phyloP scores from a whole-genome alignment of 176 grass and related monocot genomes.

The Rhynchospora breviuscula region DNA sequence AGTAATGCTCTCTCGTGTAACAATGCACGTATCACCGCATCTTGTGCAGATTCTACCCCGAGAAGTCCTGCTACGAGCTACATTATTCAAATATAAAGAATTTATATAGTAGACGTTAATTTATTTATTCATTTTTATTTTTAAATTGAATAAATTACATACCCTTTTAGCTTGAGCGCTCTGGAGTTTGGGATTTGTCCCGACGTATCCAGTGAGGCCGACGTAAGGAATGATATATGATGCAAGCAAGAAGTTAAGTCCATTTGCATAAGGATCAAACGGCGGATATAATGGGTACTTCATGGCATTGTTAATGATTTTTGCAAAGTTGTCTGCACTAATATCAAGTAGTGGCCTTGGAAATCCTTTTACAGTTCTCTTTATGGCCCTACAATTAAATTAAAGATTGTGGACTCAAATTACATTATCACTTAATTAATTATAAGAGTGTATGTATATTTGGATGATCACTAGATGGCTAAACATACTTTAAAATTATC shows the following conservation, averaged over 20 bases:
- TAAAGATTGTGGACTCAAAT: background rate
- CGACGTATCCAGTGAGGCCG: constrained; percentile 79
- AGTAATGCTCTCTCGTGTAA: constrained; percentile 53
- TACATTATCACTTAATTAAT: background rate
- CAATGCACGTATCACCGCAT: constrained; percentile 63
- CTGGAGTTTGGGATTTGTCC: constrained; percentile 56
- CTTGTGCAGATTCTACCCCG: constrained; percentile 76
- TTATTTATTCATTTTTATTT: background rate
- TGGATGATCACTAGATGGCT: too few species aligned
- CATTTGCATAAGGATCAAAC: constrained; percentile 72
- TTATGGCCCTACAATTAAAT: constrained; percentile 52
- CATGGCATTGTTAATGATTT: constrained; percentile 50
- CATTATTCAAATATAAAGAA: background rate
- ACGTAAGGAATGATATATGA: constrained; percentile 77
- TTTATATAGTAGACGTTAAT: background rate
- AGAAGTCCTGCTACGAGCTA: constrained; percentile 70
- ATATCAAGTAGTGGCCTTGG: constrained; percentile 59
- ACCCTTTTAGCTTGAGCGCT: constrained; percentile 56
- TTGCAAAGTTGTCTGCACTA: constrained; percentile 56
- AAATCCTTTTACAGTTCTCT: constrained; percentile 52
- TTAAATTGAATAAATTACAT: background rate
- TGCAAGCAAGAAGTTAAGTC: constrained; percentile 65
- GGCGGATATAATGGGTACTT: constrained; percentile 53
- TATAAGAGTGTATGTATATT: too few species aligned
- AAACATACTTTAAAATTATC: too few species aligned